Evolutionary conservation across 805 yeast species (phyloP).

Genomic region (Spencermartinsiella europaea): DNA sequence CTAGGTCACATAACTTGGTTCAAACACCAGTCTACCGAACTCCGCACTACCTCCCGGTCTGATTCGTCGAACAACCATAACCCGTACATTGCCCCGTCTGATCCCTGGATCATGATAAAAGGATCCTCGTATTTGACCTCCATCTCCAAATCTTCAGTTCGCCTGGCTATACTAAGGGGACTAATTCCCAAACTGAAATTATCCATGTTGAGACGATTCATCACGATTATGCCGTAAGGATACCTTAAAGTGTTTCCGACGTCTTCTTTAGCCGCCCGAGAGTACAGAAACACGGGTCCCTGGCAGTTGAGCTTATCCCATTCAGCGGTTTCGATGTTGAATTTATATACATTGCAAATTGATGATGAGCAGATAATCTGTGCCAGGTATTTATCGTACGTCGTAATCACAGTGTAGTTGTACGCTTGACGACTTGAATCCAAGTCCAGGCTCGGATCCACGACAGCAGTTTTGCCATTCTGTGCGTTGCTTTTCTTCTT

Average conservation of each 20-base stretch:
- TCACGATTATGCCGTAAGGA: slow-evolving; percentile 35
- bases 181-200: slow-evolving; percentile 34
- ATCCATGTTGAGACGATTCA: slow-evolving; percentile 30
- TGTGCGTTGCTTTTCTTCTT: neutral
- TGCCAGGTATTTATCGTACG: slow-evolving; percentile 34
- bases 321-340: slow-evolving; percentile 27
- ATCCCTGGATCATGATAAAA: slow-evolving; percentile 32
- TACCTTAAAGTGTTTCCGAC: slow-evolving; percentile 22
- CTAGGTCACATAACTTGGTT: slow-evolving; percentile 11
- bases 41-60: slow-evolving; percentile 28
- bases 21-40: slow-evolving; percentile 31
- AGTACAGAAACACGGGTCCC: slow-evolving; percentile 37
- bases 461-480: neutral
- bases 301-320: slow-evolving; percentile 37
- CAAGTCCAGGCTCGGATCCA: neutral
- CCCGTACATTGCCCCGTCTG: slow-evolving; percentile 33
- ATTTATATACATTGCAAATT: slow-evolving; percentile 38
- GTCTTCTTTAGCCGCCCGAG: slow-evolving; percentile 23
- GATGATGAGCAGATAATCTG: slow-evolving; percentile 35
- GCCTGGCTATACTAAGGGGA: slow-evolving; percentile 23
- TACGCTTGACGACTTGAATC: slow-evolving; percentile 16
- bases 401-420: slow-evolving; percentile 31
- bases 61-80: slow-evolving; percentile 34
- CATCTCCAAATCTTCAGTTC: slow-evolving; percentile 25
- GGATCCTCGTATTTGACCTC: slow-evolving; percentile 32